Evolutionary conservation across 1,284 basidiomycete genomes (phyloP).

Genomic region (Cryptococcus neoformans): DNA sequence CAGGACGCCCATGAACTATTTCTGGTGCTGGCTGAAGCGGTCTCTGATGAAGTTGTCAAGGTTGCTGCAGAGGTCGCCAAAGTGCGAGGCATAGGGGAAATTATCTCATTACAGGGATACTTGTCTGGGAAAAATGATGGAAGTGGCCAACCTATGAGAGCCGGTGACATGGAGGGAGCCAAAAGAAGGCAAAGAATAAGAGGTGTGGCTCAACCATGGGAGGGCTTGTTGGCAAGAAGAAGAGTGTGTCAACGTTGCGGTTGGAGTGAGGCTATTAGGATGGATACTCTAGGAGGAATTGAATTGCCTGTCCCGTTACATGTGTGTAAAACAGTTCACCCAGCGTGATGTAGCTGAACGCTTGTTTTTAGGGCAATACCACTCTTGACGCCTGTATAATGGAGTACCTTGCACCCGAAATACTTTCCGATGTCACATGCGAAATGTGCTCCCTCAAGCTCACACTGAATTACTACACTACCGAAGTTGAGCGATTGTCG

Average conservation of each 20-base stretch:
- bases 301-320: constrained; percentile 43
- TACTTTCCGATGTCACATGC: constrained; percentile 51
- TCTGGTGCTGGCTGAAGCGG: constrained; percentile 78
- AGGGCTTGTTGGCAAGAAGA: constrained; percentile 45
- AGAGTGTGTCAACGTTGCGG: constrained; percentile 45
- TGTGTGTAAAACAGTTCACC: constrained; percentile 22
- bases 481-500: constrained; percentile 40
- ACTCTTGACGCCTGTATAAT: constrained; percentile 49
- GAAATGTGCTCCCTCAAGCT: constrained; percentile 50
- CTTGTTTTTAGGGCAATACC: constrained; percentile 41
- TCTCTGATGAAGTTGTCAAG: constrained; percentile 68
- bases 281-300: constrained; percentile 46
- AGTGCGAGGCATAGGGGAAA: constrained; percentile 28
- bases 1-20: constrained; percentile 97
- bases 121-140: constrained; percentile 8
- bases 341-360: not conserved
- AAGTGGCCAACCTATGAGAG: constrained; percentile 2
- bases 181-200: constrained; percentile 24
- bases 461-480: constrained; percentile 41
- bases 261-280: constrained; percentile 40
- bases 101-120: constrained; percentile 28
- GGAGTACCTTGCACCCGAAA: constrained; percentile 51
- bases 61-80: constrained; percentile 37
- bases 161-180: constrained; percentile 7
- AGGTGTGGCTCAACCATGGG: constrained; percentile 45